Base-by-base conservation (phyloP, 2,329 filamentous ascomycete genomes). In the Teratosphaeria viscida region DNA sequence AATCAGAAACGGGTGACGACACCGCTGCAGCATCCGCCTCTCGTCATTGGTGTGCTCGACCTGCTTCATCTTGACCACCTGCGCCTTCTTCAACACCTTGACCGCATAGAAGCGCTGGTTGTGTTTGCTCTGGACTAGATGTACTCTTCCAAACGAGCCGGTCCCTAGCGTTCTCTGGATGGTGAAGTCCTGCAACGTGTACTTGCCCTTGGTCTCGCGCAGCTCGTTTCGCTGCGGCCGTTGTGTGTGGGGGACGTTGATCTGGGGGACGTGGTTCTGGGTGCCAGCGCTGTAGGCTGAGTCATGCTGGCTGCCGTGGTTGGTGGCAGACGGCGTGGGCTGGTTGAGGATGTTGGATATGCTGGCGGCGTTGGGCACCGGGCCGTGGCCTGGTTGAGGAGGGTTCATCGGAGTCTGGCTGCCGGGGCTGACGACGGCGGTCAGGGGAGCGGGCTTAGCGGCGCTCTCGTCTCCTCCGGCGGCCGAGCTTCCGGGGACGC, bases 1-100 rank as follows among this genome's bases (percentile, higher is more conserved):
- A 72, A 99, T 94, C 64, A 99, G 81, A 77, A 99, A 99, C 12
- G 94, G 92, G 76, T 99, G 92, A 75, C 96, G 95, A 74, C 97
- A 94, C 74, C 95, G 89, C 73, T 90, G 89, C 70, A 99, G 79
- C 94, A 99, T 99, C 69, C 84, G 85, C 66, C 94, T 84, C 79
- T 99, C 94, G 76, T 99, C 94, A 72, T 99, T 99, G 66, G 94
- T 99, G 78, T 99, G 94, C 77, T 99, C 94, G 62, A 99, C 91
- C 77, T 99, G 94, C 83, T 99, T 99, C 94, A 99, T 97, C 80
- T 96, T 96, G 75, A 99, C 91, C 58, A 99, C 92, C 77, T 99
- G 94, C 55, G 87, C 87, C 82, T 99, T 99, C 76, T 99, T 99
- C 76, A 99, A 79, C 65, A 99, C 94, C 79, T 99, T 99, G 76